Conservation (phyloP, 2,329 filamentous ascomycete species). For the Botrytis cinerea region DNA sequence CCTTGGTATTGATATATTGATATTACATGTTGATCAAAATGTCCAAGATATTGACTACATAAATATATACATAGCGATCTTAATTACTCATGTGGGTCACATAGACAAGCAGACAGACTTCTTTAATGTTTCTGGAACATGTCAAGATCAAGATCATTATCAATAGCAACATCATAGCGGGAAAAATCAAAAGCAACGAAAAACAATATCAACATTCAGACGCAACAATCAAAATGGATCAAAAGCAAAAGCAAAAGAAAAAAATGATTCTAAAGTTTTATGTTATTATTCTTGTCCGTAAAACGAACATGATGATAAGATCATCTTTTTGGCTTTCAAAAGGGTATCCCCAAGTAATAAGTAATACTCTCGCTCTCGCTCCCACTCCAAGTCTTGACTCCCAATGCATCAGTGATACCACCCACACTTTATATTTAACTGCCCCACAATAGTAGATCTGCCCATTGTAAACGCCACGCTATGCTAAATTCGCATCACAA, state of each 20-base stretch:
- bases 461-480: constrained; percentile 22
- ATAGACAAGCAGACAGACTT: neutral
- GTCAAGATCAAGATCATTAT: neutral
- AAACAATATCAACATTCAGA: neutral
- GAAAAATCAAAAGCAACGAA: neutral
- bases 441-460: constrained; percentile 17
- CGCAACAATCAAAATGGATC: no score
- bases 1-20: no score
- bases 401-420: constrained; percentile 16
- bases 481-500: constrained; percentile 21
- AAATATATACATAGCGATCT: neutral
- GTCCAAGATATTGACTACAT: no score
- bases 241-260: no score
- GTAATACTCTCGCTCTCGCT: neutral
- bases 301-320: constrained; percentile 2
- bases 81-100: neutral
- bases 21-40: no score
- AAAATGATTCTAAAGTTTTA: neutral
- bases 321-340: neutral
- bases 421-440: neutral
- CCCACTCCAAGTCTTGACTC: constrained; percentile 2
- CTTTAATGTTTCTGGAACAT: neutral
- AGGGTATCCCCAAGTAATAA: constrained; percentile 20
- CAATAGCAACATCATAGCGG: neutral
- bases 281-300: constrained; percentile 14